These are phyloP conservation scores for Helicocarpus griseus DNA, from an alignment of 2,329 filamentous ascomycete genomes.

Conservation along the genomic window DNA sequence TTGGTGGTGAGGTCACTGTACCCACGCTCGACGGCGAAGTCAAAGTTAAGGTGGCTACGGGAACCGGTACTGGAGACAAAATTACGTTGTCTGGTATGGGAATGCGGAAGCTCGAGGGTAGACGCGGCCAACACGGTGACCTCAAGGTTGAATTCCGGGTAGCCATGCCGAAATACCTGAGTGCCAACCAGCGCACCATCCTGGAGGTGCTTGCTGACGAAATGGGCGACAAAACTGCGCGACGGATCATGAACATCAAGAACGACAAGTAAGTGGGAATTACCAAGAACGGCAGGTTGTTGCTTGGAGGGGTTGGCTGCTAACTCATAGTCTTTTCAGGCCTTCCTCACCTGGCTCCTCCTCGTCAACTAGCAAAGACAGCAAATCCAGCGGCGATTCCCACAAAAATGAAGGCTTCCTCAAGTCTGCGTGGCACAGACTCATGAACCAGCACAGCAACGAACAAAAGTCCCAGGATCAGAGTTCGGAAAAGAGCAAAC, in stretches of 20 bases:
- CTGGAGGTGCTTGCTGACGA: constrained; percentile 95
- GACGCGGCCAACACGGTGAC: constrained; percentile 59
- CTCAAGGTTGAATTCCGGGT: constrained; percentile 92
- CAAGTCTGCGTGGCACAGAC: constrained; percentile 84
- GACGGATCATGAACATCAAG: constrained; percentile 76
- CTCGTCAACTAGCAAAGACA: not conserved
- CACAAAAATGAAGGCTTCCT: constrained; percentile 83
- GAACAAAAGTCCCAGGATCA: no score
- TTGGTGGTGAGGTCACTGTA: constrained; percentile 81
- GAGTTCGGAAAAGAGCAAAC: no score
- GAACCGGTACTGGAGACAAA: constrained; percentile 85
- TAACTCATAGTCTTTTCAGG: constrained; percentile 1
- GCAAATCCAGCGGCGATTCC: constrained; percentile 25
- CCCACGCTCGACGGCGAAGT: constrained; percentile 87
- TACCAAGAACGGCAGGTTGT: no score
- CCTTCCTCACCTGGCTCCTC: constrained; percentile 15
- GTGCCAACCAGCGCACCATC: constrained; percentile 81
- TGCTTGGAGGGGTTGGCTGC: not conserved
- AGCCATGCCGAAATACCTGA: constrained; percentile 88
- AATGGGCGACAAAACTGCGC: constrained; percentile 84
- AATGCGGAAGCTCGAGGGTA: constrained; percentile 72
- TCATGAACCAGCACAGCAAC: constrained; percentile 58
- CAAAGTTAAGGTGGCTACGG: constrained; percentile 81
- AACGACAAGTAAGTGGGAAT: constrained; percentile 43
- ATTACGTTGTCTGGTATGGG: constrained; percentile 84